Conservation (phyloP, 257 asterid genomes). For the Solanum tacnaense region DNA sequence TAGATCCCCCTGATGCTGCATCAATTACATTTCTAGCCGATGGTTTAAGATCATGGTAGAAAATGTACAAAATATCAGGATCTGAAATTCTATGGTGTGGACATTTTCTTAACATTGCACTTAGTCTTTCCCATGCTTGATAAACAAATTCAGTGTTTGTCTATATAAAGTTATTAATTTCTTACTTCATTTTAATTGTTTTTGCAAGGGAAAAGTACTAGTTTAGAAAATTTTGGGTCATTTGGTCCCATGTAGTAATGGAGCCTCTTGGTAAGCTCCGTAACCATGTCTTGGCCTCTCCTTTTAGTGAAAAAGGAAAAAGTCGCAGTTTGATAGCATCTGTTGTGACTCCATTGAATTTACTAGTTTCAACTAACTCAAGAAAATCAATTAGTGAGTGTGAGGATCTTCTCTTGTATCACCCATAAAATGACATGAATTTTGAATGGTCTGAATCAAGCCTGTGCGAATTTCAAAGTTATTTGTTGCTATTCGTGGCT, state of each 20-base stretch:
- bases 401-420: not conserved
- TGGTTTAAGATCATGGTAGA: not conserved
- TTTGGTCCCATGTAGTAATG: not conserved
- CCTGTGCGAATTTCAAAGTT: not conserved
- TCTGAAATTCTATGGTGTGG: not conserved
- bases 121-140: not conserved
- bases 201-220: not conserved
- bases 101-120: not conserved
- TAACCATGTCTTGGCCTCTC: not conserved
- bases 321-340: not conserved
- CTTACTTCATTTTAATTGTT: not conserved
- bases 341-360: not conserved
- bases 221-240: not conserved
- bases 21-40: not conserved
- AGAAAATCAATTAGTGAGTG: not conserved
- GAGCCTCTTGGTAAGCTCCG: not conserved
- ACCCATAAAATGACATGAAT: not conserved
- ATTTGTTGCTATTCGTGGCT: not conserved
- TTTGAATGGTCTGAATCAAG: not conserved
- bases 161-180: not conserved
- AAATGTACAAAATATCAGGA: not conserved
- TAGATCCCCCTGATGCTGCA: not conserved
- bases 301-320: not conserved
- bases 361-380: not conserved
- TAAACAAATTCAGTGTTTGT: not conserved